A percentile compares a stretch with the other conserved stretches of the same genome.
Conservation (phyloP, 495 filamentous ascomycete genomes). For the Saxophila tyrrhenica region DNA sequence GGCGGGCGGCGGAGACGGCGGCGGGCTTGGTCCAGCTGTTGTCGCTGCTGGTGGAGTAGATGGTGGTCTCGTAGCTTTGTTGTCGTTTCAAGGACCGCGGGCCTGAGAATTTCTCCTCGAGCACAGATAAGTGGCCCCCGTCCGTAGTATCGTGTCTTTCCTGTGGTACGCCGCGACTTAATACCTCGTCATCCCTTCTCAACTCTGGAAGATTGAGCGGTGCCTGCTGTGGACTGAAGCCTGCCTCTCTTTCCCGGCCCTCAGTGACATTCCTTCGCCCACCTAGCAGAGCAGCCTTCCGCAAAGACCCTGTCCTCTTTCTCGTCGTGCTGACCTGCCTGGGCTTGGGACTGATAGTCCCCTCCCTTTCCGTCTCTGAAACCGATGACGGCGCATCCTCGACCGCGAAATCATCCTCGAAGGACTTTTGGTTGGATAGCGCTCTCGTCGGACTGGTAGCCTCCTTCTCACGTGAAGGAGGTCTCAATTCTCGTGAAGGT, state of each 20-base stretch:
- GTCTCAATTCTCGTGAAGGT: conserved; percentile 26
- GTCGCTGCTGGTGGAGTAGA: conserved; percentile 21
- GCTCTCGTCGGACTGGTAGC: conserved; percentile 12
- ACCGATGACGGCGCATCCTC: conserved; percentile 12
- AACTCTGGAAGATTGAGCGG: too few species aligned
- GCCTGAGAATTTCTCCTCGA: too few species aligned
- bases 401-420: conserved; percentile 8
- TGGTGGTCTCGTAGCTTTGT: conserved; percentile 25
- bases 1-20: conserved; percentile 7
- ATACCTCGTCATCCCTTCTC: too few species aligned
- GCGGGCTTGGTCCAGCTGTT: conserved; percentile 18
- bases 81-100: neutral
- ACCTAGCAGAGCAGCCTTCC: conserved; percentile 30
- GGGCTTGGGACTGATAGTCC: conserved; percentile 39
- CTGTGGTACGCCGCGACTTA: too few species aligned
- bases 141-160: too few species aligned
- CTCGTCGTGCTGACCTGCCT: conserved; percentile 58
- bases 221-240: conserved; percentile 4
- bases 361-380: conserved; percentile 6
- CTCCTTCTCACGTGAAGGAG: conserved; percentile 22
- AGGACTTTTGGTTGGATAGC: conserved; percentile 17
- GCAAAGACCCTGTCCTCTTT: conserved; percentile 45
- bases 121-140: too few species aligned
- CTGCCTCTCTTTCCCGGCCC: conserved; percentile 10
- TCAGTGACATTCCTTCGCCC: conserved; percentile 12